Conservation (phyloP, 768 basidiomycete genomes). For the Cubamyces sp. region DNA sequence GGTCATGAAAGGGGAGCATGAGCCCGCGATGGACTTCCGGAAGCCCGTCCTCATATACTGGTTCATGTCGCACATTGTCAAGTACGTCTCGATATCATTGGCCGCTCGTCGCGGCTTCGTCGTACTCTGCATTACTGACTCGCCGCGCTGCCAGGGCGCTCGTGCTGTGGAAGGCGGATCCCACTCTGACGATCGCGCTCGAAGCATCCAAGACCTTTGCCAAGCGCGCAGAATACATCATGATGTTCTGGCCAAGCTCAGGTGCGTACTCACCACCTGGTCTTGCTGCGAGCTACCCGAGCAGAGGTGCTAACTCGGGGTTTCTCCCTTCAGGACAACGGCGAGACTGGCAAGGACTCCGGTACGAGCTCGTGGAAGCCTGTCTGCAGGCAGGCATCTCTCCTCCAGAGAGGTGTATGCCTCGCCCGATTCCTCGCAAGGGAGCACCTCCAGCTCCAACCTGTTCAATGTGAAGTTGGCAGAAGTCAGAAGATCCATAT, state of each 20-base stretch:
- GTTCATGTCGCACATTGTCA: slow-evolving; percentile 75
- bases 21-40: slow-evolving; percentile 29
- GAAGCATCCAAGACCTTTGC: slow-evolving; percentile 63
- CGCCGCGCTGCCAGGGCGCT: slow-evolving; percentile 45
- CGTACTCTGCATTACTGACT: neutral
- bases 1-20: neutral
- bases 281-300: too few species aligned
- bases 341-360: slow-evolving; percentile 48
- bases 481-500: too few species aligned
- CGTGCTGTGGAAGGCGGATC: slow-evolving; percentile 63
- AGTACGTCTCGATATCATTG: slow-evolving; percentile 39
- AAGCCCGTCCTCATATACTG: slow-evolving; percentile 74
- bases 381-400: slow-evolving; percentile 51
- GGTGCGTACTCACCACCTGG: slow-evolving; percentile 51
- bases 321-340: slow-evolving; percentile 50
- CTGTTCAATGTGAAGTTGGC: too few species aligned
- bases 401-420: slow-evolving; percentile 14
- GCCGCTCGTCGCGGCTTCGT: too few species aligned
- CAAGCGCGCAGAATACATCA: slow-evolving; percentile 62
- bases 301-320: neutral
- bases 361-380: slow-evolving; percentile 49
- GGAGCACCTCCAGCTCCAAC: neutral
- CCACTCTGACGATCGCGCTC: slow-evolving; percentile 59
- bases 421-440: slow-evolving; percentile 10
- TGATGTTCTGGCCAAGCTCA: slow-evolving; percentile 64